Evolutionary conservation across 2,329 filamentous ascomycete genomes (phyloP).

Genomic region (Triangularia verruculosa): DNA sequence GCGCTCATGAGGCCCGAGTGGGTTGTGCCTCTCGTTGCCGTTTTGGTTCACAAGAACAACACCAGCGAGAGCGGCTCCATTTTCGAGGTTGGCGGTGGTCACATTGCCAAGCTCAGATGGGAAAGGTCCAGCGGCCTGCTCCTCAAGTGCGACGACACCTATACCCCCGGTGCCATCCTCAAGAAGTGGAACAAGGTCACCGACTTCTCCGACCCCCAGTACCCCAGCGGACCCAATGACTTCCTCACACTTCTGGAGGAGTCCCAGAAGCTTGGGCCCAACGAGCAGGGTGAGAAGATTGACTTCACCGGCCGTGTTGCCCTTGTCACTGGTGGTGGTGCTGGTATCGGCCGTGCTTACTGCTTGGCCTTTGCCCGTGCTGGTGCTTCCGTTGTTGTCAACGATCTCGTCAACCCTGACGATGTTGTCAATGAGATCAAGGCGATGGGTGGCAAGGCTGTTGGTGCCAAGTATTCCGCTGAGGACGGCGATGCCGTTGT

Average conservation of each 20-base stretch:
- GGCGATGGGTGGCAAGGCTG: slow-evolving; percentile 82
- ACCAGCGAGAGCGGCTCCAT: slow-evolving; percentile 79
- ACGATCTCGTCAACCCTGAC: slow-evolving; percentile 92
- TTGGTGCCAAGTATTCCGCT: slow-evolving; percentile 88
- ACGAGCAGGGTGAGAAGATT: slow-evolving; percentile 68
- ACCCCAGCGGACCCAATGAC: slow-evolving; percentile 82
- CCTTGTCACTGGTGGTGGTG: slow-evolving; percentile 82
- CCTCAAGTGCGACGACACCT: slow-evolving; percentile 80
- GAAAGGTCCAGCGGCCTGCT: slow-evolving; percentile 87
- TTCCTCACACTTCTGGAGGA: slow-evolving; percentile 84
- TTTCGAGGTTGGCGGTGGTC: slow-evolving; percentile 90
- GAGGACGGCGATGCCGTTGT: slow-evolving; percentile 90
- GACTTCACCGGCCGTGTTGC: slow-evolving; percentile 84
- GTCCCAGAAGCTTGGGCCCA: slow-evolving; percentile 72
- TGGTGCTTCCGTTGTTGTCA: slow-evolving; percentile 84
- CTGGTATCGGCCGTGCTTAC: slow-evolving; percentile 88
- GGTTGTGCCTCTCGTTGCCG: slow-evolving; percentile 90
- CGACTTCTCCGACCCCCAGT: slow-evolving; percentile 80
- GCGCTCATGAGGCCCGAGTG: slow-evolving; percentile 85
- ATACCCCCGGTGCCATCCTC: slow-evolving; percentile 84
- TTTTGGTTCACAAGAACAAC: slow-evolving; percentile 82
- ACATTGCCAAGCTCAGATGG: slow-evolving; percentile 92
- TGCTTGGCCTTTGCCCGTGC: slow-evolving; percentile 78
- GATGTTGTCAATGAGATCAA: slow-evolving; percentile 89
- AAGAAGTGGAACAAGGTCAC: slow-evolving; percentile 86